A percentile compares a stretch with the other conserved stretches of the same genome.
Evolutionary conservation across 495 filamentous ascomycete species (phyloP).

Genomic region (Trichoderma gamsii): DNA sequence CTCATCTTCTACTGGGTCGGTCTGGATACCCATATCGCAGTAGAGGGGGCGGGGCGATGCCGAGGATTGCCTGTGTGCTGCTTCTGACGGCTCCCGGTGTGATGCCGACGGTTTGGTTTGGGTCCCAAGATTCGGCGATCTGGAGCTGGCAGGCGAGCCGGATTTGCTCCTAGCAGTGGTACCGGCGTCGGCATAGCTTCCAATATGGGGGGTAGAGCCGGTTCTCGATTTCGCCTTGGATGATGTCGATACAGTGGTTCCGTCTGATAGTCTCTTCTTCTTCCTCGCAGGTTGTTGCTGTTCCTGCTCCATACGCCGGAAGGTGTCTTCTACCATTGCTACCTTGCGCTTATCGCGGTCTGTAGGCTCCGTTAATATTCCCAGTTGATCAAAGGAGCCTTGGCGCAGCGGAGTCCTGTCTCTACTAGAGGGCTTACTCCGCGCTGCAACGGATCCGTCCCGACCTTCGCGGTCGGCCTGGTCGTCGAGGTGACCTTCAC

Average conservation of each 20-base stretch:
- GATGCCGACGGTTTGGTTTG: conserved; percentile 21
- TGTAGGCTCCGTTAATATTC: conserved; percentile 60
- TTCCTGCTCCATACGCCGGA: conserved; percentile 60
- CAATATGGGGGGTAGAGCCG: background rate
- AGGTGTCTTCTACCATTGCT: conserved; percentile 71
- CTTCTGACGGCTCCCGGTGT: conserved; percentile 19
- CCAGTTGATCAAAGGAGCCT: conserved; percentile 44
- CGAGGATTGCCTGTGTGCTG: conserved; percentile 30
- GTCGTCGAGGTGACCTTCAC: conserved; percentile 59
- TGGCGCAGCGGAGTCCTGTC: conserved; percentile 67
- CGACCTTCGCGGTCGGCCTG: conserved; percentile 50
- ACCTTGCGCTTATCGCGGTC: conserved; percentile 85
- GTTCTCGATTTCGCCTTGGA: conserved; percentile 21
- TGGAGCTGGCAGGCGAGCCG: conserved; percentile 39
- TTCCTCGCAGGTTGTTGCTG: conserved; percentile 53
- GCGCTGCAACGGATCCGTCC: conserved; percentile 68
- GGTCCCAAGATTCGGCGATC: conserved; percentile 29
- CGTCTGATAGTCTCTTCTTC: conserved; percentile 57
- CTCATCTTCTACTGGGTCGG: conserved; percentile 40
- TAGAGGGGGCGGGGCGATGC: conserved; percentile 33
- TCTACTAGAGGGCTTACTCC: conserved; percentile 70
- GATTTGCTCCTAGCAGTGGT: conserved; percentile 41
- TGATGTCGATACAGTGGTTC: conserved; percentile 38
- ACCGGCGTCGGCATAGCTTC: conserved; percentile 40
- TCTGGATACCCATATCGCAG: conserved; percentile 43